These are phyloP conservation scores for Calendula officinalis DNA, from an alignment of 129 eudicot genomes.

Conservation along the genomic window DNA sequence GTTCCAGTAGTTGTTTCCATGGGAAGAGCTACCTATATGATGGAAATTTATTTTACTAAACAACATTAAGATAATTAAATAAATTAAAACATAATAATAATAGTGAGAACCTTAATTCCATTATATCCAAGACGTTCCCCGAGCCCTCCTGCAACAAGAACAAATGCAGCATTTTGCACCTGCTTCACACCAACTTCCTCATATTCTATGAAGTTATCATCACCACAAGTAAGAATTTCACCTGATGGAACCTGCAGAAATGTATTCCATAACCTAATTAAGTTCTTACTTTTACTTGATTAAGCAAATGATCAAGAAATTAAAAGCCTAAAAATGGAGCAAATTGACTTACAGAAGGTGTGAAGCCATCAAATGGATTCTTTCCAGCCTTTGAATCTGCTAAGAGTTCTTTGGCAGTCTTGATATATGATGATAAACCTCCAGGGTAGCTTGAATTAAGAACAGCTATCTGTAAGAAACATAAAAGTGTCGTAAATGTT, in stretches of 20 bases:
- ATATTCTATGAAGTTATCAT: slow-evolving; percentile 64
- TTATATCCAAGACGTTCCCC: slow-evolving; percentile 99
- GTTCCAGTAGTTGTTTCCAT: slow-evolving; percentile 64
- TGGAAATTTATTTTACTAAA: slow-evolving; percentile 15
- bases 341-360: slow-evolving; percentile 83
- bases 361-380: slow-evolving; percentile 95
- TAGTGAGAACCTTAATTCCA: slow-evolving; percentile 71
- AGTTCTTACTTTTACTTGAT: not conserved
- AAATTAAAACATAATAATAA: not conserved
- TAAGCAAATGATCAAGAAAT: not conserved
- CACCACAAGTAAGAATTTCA: slow-evolving; percentile 69
- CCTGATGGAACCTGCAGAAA: slow-evolving; percentile 86
- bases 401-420: slow-evolving; percentile 82
- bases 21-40: slow-evolving; percentile 78
- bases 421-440: slow-evolving; percentile 75
- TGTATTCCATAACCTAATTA: not conserved
- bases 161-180: slow-evolving; percentile 87
- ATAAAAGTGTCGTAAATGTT: too few species aligned
- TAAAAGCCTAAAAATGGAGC: slow-evolving; percentile 7
- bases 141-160: slow-evolving; percentile 99
- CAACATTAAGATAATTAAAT: slow-evolving; percentile 1
- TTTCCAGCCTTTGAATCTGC: slow-evolving; percentile 95
- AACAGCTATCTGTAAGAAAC: slow-evolving; percentile 52
- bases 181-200: slow-evolving; percentile 84
- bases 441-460: slow-evolving; percentile 95